Percentiles rank a stretch among this genome's conserved stretches.
phyloP scores from a whole-genome alignment of 495 filamentous ascomycete genomes.

The Aspergillus bertholletiae region DNA sequence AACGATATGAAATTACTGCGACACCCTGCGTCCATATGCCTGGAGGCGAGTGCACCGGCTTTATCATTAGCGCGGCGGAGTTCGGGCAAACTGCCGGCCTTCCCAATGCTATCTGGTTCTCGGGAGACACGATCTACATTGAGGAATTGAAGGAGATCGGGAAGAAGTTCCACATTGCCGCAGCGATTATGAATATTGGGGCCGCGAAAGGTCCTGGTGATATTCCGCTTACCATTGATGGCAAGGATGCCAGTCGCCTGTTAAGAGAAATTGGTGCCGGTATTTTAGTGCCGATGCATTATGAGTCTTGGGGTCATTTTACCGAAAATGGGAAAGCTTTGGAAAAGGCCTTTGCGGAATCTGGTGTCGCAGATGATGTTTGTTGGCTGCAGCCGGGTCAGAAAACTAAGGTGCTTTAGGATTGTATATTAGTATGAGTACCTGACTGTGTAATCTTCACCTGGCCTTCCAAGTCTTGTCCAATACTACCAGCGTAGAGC shows the following conservation, averaged over 20 bases:
- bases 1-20: constrained; percentile 28
- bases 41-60: constrained; percentile 48
- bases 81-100: constrained; percentile 35
- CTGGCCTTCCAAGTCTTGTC: too few relatives aligned
- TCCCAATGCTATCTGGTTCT: constrained; percentile 51
- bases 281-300: constrained; percentile 48
- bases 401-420: too few relatives aligned
- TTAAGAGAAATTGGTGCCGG: constrained; percentile 38
- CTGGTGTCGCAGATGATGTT: too few relatives aligned
- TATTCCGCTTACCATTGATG: constrained; percentile 41
- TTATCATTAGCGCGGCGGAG: constrained; percentile 31
- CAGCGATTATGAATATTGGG: constrained; percentile 26
- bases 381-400: too few relatives aligned
- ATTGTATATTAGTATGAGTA: too few relatives aligned
- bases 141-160: constrained; percentile 29
- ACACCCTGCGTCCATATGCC: constrained; percentile 47
- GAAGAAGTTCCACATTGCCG: constrained; percentile 15
- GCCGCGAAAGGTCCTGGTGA: too few relatives aligned
- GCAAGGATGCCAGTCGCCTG: constrained; percentile 36
- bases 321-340: constrained; percentile 27
- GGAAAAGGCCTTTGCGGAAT: constrained; percentile 15
- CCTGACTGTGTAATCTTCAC: too few relatives aligned
- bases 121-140: constrained; percentile 51
- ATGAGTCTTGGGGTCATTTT: constrained; percentile 50
- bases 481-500: too few relatives aligned